Evolutionary conservation across 169 alveolate genomes (phyloP), one percentile per base, ranked within the genome.

Genomic region (Eimeria maxima): DNA sequence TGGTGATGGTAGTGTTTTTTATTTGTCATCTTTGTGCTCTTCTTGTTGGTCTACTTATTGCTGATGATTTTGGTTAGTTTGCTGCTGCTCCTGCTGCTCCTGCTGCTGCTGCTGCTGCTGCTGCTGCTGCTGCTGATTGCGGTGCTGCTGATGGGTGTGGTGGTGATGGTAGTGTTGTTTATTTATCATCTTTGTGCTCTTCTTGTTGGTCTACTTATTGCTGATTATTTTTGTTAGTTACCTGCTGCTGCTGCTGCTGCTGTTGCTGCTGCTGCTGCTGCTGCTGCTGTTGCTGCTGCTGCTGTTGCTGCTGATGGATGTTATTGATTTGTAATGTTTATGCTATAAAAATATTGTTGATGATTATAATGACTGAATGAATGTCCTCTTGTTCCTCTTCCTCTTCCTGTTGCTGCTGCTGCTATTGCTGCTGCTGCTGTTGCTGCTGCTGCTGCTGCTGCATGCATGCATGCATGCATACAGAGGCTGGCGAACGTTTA

Each of bases 341-440:
- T 84, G 98, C 99, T 24, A 99, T n/a, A 90, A 98, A 84, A 98
- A 98, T 29, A 97, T 98, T 47, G 99, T 99, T 45, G 98, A 98
- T 97, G 98, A 98, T 95, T 98, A 98, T 95, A 95, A 95, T 94
- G n/a, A n/a, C n/a, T n/a, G n/a, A n/a, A n/a, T n/a, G n/a, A n/a
- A n/a, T n/a, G n/a, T n/a, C n/a, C n/a, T n/a, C n/a, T n/a, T n/a
- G n/a, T n/a, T n/a, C n/a, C n/a, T n/a, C n/a, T n/a, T n/a, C n/a
- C n/a, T n/a, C n/a, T n/a, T n/a, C n/a, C 74, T 63, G 74, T n/a
- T 63, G 74, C 74, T 63, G 74, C 74, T 63, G 74, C 6, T 63
- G 74, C 20, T 63, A n/a, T n/a, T 63, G 74, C 74, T 63, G 74
- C 74, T 63, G 74, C 74, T 63, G 74, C 5, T n/a, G 63, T 13